phyloP scores from a whole-genome alignment of 2,329 filamentous ascomycete species.

The Talaromyces islandicus region DNA sequence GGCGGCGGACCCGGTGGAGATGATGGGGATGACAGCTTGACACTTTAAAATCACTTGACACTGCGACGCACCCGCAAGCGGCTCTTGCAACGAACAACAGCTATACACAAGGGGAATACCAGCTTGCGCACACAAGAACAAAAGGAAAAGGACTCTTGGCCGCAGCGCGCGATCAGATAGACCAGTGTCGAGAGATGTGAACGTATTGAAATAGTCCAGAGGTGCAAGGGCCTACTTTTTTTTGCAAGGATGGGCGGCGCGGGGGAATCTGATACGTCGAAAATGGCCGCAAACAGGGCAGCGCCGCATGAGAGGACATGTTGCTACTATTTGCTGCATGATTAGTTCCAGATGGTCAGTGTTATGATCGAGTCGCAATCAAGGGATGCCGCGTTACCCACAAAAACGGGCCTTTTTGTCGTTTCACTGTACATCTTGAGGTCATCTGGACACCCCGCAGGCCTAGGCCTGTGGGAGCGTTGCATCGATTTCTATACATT shows the following conservation, averaged over 20 bases:
- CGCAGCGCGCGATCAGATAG: background rate
- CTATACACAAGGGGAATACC: background rate
- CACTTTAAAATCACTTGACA: background rate
- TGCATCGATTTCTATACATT: background rate
- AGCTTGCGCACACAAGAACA: background rate
- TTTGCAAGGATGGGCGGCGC: background rate
- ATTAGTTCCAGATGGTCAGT: no score
- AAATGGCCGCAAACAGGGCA: background rate
- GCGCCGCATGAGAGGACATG: background rate
- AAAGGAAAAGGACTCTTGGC: background rate
- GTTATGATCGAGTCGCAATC: no score
- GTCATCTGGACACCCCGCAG: background rate
- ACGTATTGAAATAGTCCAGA: background rate
- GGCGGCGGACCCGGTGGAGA: background rate
- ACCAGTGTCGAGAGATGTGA: background rate
- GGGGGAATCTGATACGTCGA: background rate
- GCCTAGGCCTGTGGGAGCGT: background rate
- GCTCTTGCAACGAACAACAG: background rate
- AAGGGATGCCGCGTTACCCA: background rate
- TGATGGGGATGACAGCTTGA: background rate
- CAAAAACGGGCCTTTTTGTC: no score
- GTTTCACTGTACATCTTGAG: no score
- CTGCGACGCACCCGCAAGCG: background rate
- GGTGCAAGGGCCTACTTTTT: background rate
- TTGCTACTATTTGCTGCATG: no score